Base-by-base conservation (phyloP, 257 asterid species). In the Ilex asprella region DNA sequence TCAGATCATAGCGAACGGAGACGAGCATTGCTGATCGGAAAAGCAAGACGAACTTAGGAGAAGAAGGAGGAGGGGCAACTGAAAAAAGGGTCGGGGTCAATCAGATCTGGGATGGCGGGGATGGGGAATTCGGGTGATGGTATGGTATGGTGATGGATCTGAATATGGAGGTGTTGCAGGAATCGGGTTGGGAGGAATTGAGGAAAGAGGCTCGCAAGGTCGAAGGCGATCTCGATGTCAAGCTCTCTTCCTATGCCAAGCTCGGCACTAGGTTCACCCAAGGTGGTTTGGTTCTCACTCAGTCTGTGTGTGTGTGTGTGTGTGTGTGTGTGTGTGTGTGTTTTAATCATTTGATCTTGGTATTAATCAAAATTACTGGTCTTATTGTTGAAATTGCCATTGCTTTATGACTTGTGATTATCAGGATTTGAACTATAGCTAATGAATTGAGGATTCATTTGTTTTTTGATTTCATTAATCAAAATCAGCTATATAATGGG, bases 161-260 rank as follows among this genome's bases (percentile, higher is more conserved):
- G 27, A 21, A 21, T 54, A 86, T 86, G 27, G 27, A 21, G 90
- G 72, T 67, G 68, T 54, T 83, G 81, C 93, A 87, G 88, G 99
- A 92, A 71, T 80, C 86, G 62, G 99, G 99, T 21, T 92, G 99
- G 99, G 95, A 92, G 78, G 97, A 92, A 80, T 90, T 92, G 76
- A 88, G 97, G 46, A 85, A 78, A 75, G 99, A 89, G 63, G 99
- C 96, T 58, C 82, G 97, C 59, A 92, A 89, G 75, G 76, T 89
- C 73, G 99, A 93, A 76, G 91, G 99, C 65, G 99, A 93, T 85
- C 91, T 93, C 77, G 99, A 93, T 71, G 95, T 89, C 27, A 89
- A 92, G 81, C 94, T 92, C 56, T 92, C 97, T 63, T 92, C 99
- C 31, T 92, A 87, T 64, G 97, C 97, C 39, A 92, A 92, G 73